A percentile compares a stretch with the other conserved stretches of the same genome.
Conservation (phyloP, 2,329 filamentous ascomycete species). For the Boeremia exigua region DNA sequence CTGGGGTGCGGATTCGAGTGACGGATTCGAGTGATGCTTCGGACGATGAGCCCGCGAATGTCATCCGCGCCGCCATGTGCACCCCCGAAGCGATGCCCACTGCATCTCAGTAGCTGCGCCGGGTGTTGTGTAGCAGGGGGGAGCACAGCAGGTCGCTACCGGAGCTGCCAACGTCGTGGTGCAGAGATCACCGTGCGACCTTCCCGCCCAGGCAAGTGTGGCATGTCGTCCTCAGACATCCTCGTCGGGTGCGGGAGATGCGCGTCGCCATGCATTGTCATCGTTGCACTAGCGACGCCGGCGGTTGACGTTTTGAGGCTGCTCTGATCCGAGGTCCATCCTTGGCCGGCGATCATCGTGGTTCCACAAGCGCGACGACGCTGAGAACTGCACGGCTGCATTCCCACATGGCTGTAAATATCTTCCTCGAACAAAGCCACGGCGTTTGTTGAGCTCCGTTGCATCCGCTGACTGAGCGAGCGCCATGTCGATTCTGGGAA, state of each 20-base stretch:
- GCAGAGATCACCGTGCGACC: slow-evolving; percentile 10
- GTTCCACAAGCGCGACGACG: background rate
- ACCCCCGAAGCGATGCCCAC: slow-evolving; percentile 5
- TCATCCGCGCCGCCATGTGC: too few species aligned
- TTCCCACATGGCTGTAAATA: too few species aligned
- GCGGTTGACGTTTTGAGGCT: background rate
- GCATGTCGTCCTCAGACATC: slow-evolving; percentile 1
- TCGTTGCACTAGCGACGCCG: slow-evolving; percentile 11
- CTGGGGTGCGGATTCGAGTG: too few species aligned
- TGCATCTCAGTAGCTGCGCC: slow-evolving; percentile 1
- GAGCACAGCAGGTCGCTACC: slow-evolving; percentile 14
- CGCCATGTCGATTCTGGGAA: slow-evolving; percentile 4
- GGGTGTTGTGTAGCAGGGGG: slow-evolving; percentile 13
- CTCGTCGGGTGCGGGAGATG: slow-evolving; percentile 10
- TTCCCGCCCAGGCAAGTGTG: background rate
- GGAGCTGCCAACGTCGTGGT: slow-evolving; percentile 10
- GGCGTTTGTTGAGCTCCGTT: slow-evolving; percentile 16
- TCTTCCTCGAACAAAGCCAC: background rate
- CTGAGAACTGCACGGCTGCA: too few species aligned
- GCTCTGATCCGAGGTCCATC: background rate
- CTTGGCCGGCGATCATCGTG: background rate
- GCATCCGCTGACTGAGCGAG: background rate
- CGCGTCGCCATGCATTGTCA: slow-evolving; percentile 10
- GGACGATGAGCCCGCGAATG: too few species aligned
- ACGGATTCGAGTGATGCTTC: too few species aligned